phyloP scores from a whole-genome alignment of 2,329 filamentous ascomycete genomes.

The Raffaelea ambrosiae region DNA sequence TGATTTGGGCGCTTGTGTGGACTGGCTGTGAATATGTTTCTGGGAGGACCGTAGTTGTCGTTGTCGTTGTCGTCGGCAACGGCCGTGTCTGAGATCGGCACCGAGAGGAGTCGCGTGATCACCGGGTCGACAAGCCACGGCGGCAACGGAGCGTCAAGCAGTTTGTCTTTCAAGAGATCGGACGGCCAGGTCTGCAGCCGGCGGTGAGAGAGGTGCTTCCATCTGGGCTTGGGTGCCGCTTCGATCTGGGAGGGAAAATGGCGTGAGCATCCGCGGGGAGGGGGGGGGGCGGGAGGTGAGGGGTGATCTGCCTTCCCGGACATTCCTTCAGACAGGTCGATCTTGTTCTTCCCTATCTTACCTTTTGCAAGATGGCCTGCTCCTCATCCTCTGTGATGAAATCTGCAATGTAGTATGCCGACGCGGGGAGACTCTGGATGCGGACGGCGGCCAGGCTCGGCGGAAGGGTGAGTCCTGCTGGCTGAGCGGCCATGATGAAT shows the following conservation, averaged over 20 bases:
- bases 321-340: too few relatives aligned
- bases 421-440: conserved; percentile 48
- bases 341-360: conserved; percentile 21
- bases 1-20: conserved; percentile 78
- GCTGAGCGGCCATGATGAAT: conserved; percentile 4
- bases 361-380: conserved; percentile 60
- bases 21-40: conserved; percentile 49
- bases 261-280: conserved; percentile 30
- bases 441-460: conserved; percentile 39
- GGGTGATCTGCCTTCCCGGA: background rate
- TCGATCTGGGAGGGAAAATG: conserved; percentile 31
- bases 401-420: conserved; percentile 76
- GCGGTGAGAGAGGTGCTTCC: conserved; percentile 82
- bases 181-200: conserved; percentile 88
- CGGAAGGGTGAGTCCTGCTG: conserved; percentile 25
- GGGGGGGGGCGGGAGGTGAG: conserved; percentile 42
- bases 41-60: conserved; percentile 13
- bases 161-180: conserved; percentile 65
- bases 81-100: conserved; percentile 24
- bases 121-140: conserved; percentile 66
- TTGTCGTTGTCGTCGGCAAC: background rate
- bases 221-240: conserved; percentile 63
- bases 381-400: conserved; percentile 78
- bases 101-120: conserved; percentile 49
- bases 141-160: conserved; percentile 68